Evolutionary conservation across 2,329 filamentous ascomycete genomes (phyloP).

Genomic region (Cordyceps fumosorosea): DNA sequence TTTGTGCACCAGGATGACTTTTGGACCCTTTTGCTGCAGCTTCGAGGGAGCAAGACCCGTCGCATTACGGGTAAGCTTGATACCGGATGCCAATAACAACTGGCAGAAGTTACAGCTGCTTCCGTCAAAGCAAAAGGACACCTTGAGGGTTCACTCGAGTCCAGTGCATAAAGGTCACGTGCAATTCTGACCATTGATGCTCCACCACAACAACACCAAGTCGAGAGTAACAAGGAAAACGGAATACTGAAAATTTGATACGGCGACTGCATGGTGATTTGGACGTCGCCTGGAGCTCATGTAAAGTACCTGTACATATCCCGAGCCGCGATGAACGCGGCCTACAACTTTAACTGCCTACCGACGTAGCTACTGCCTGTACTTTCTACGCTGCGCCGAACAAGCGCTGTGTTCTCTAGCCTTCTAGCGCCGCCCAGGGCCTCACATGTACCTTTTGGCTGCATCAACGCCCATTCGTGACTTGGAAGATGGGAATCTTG

Average conservation of each 20-base stretch:
- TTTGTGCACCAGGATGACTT: neutral
- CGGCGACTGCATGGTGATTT: neutral
- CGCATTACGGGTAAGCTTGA: neutral
- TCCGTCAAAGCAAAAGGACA: neutral
- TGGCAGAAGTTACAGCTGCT: too few species aligned
- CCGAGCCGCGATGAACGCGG: neutral
- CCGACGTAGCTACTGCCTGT: too few species aligned
- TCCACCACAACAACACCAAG: neutral
- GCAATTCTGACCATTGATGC: neutral
- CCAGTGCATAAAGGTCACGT: neutral
- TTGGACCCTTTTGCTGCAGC: neutral
- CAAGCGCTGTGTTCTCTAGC: neutral
- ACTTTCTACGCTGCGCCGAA: neutral
- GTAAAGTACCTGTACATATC: neutral
- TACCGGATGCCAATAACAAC: neutral
- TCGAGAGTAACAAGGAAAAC: neutral
- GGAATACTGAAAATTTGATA: neutral
- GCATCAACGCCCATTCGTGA: neutral
- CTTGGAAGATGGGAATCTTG: neutral
- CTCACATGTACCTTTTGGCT: conserved; percentile 2
- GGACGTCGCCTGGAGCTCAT: neutral
- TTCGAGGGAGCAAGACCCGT: neutral
- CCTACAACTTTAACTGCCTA: too few species aligned
- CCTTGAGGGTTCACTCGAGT: neutral
- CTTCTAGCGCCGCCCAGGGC: neutral